phyloP scores from a whole-genome alignment of 1,284 basidiomycete species.

The Tilletia setariae region DNA sequence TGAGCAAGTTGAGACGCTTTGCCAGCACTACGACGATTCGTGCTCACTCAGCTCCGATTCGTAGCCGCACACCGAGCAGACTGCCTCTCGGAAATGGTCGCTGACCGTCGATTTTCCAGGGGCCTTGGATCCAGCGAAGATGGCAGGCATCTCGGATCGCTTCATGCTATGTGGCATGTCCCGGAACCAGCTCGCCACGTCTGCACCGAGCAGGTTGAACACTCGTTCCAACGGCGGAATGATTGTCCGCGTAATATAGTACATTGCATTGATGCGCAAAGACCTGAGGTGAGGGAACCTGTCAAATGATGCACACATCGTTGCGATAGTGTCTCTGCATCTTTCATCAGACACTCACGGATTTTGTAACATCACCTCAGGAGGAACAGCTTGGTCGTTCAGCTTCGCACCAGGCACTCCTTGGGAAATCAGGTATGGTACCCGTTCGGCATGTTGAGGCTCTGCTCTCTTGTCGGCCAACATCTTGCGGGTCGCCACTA shows the following conservation, averaged over 20 bases:
- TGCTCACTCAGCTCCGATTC: conserved; percentile 57
- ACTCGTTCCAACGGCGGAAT: conserved; percentile 86
- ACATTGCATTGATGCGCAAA: conserved; percentile 72
- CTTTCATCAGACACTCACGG: conserved; percentile 58
- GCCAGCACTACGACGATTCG: too few relatives aligned
- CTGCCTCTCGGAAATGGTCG: conserved; percentile 70
- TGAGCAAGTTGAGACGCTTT: not conserved
- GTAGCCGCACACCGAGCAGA: conserved; percentile 69
- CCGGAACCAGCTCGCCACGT: conserved; percentile 81
- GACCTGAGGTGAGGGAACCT: conserved; percentile 53
- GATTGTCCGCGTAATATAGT: conserved; percentile 83
- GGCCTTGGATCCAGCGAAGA: conserved; percentile 19
- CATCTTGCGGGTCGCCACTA: conserved; percentile 75
- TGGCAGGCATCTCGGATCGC: conserved; percentile 15
- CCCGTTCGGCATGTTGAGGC: conserved; percentile 84
- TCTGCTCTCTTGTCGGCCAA: conserved; percentile 75
- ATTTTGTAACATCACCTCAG: conserved; percentile 72
- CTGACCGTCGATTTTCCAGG: conserved; percentile 61
- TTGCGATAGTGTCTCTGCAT: conserved; percentile 24
- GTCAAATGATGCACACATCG: conserved; percentile 18
- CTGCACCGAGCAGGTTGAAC: conserved; percentile 85
- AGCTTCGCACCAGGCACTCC: conserved; percentile 69
- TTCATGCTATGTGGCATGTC: conserved; percentile 66
- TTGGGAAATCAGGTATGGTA: conserved; percentile 81
- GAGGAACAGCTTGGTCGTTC: conserved; percentile 76